Conservation (phyloP, 1,284 basidiomycete species). For the Boletellus deceptivus region DNA sequence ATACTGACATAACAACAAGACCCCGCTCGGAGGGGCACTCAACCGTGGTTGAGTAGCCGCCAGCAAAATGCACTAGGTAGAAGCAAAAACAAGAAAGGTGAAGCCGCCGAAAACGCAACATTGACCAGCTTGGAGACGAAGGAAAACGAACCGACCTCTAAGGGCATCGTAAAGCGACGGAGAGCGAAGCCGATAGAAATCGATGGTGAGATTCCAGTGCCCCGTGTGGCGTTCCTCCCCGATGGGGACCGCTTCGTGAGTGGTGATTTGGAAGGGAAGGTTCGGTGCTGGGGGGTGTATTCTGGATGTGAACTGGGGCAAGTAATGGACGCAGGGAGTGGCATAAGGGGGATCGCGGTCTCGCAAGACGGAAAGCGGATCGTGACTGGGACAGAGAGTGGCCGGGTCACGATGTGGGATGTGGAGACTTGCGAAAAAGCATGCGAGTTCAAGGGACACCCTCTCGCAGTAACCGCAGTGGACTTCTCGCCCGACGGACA, state of each 20-base stretch:
- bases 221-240: background rate
- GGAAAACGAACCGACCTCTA: too few species aligned
- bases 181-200: too few species aligned
- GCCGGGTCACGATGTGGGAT: conserved; percentile 9
- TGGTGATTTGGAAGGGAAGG: background rate
- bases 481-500: background rate
- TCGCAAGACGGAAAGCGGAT: conserved; percentile 13
- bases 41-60: too few species aligned
- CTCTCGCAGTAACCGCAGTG: background rate
- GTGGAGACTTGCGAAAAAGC: background rate
- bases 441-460: background rate
- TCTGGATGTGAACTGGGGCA: conserved; percentile 5
- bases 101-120: too few species aligned
- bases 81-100: too few species aligned
- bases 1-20: too few species aligned
- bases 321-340: conserved; percentile 1
- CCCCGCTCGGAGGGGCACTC: too few species aligned
- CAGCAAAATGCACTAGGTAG: too few species aligned
- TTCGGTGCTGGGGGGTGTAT: conserved; percentile 8
- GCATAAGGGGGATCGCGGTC: conserved; percentile 1
- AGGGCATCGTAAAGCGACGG: too few species aligned
- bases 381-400: conserved; percentile 3
- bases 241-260: conserved; percentile 4
- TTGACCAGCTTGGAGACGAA: too few species aligned
- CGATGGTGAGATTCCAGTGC: too few species aligned